Conservation (phyloP, 768 basidiomycete species). For the Tremella fuciformis region DNA sequence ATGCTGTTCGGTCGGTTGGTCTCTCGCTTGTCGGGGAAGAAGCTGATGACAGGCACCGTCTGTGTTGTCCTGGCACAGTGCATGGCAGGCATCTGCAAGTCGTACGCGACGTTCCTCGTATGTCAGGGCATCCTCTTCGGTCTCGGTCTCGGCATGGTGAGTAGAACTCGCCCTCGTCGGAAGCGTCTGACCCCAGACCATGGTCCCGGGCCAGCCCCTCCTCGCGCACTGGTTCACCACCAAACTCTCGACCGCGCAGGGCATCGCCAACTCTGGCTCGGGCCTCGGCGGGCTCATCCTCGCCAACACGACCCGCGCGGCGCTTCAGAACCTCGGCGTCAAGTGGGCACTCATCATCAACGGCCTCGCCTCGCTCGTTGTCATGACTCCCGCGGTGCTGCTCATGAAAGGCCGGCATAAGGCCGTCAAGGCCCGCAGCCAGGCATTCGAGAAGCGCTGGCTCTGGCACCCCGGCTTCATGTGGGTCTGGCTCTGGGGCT, state of each 20-base stretch:
- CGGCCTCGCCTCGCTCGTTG: constrained; percentile 40
- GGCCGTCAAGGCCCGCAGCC: constrained; percentile 39
- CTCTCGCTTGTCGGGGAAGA: constrained; percentile 15
- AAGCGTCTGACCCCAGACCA: constrained; percentile 15
- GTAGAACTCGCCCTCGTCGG: not conserved
- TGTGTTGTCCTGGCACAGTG: constrained; percentile 33
- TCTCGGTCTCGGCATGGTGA: constrained; percentile 25
- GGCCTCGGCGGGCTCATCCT: constrained; percentile 43
- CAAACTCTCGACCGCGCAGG: constrained; percentile 38
- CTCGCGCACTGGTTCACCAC: constrained; percentile 41
- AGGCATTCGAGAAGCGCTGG: constrained; percentile 38
- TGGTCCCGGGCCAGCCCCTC: constrained; percentile 34
- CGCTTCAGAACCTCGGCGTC: constrained; percentile 27
- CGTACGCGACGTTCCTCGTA: constrained; percentile 33
- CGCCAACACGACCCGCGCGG: constrained; percentile 35
- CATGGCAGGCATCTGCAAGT: constrained; percentile 33
- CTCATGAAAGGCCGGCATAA: constrained; percentile 45
- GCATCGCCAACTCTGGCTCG: constrained; percentile 35
- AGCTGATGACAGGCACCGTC: constrained; percentile 23
- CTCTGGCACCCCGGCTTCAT: constrained; percentile 47
- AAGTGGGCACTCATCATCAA: constrained; percentile 48
- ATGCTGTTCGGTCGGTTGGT: constrained; percentile 43
- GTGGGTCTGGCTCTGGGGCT: constrained; percentile 46
- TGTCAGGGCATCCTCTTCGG: constrained; percentile 42
- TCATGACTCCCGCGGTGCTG: constrained; percentile 41